Conservation (phyloP, 129 eudicot genomes). For the Artemisia tridentata region DNA sequence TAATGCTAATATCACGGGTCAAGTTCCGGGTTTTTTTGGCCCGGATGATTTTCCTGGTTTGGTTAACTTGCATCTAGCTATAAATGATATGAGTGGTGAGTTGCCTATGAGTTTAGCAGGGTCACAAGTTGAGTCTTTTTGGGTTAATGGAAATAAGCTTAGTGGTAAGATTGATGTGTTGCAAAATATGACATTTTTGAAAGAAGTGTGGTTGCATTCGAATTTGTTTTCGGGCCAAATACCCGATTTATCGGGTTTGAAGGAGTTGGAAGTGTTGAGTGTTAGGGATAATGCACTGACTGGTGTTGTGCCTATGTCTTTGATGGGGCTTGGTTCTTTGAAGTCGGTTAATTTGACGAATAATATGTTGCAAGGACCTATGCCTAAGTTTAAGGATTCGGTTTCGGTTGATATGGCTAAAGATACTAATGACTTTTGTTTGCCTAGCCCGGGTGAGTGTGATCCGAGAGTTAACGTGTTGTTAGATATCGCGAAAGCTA, state of each 20-base stretch:
- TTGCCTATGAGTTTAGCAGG: conserved; percentile 67
- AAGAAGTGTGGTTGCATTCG: conserved; percentile 78
- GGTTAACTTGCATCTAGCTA: conserved; percentile 67
- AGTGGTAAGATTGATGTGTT: conserved; percentile 75
- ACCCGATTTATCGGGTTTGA: conserved; percentile 86
- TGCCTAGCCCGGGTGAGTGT: conserved; percentile 73
- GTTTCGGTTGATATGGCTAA: conserved; percentile 60
- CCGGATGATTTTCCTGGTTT: conserved; percentile 76
- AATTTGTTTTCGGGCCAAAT: conserved; percentile 80
- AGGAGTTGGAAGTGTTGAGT: conserved; percentile 55
- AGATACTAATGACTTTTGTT: conserved; percentile 72
- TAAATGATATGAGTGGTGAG: conserved; percentile 62
- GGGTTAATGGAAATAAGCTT: conserved; percentile 85
- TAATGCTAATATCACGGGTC: conserved; percentile 61
- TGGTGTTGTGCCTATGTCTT: conserved; percentile 70
- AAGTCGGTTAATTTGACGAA: conserved; percentile 82
- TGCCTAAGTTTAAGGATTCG: conserved; percentile 57
- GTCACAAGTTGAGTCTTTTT: conserved; percentile 66
- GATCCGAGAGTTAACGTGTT: conserved; percentile 69
- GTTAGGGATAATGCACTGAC: conserved; percentile 77
- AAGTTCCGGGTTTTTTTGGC: conserved; percentile 64
- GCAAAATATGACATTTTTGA: conserved; percentile 79
- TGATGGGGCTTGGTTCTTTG: conserved; percentile 57
- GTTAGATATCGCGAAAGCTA: conserved; percentile 52
- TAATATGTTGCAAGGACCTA: conserved; percentile 84